Evolutionary conservation across 2,329 filamentous ascomycete species (phyloP).

Genomic region (Bretziella fagacearum): DNA sequence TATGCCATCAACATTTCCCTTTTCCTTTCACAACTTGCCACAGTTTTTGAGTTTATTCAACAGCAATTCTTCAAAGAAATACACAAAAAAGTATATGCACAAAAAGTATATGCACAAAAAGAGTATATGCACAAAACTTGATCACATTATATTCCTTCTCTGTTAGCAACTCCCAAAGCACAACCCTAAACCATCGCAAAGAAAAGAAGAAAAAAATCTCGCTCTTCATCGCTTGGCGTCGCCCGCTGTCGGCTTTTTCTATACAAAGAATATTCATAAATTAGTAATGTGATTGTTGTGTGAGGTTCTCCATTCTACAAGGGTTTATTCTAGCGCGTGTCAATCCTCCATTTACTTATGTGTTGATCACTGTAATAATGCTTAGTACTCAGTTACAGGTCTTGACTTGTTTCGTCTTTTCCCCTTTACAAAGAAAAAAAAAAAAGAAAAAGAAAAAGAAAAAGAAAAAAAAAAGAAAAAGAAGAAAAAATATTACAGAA

Average conservation of each 20-base stretch:
- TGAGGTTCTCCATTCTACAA: neutral
- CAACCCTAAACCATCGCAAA: neutral
- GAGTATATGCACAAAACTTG: too few species aligned
- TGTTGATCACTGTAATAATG: neutral
- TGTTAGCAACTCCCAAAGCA: neutral
- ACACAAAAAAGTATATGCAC: too few species aligned
- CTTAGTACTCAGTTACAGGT: too few species aligned
- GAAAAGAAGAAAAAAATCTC: neutral
- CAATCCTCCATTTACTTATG: neutral
- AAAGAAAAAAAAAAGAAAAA: neutral
- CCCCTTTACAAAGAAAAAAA: neutral
- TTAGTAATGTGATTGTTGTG: slow-evolving; percentile 1
- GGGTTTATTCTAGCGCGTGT: neutral
- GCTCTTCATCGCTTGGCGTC: slow-evolving; percentile 5
- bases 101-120: too few species aligned
- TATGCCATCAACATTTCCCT: too few species aligned
- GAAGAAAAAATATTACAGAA: neutral
- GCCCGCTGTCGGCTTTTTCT: slow-evolving; percentile 9
- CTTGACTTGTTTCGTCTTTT: neutral
- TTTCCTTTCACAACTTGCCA: too few species aligned
- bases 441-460: neutral
- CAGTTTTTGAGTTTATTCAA: too few species aligned
- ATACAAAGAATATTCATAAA: neutral
- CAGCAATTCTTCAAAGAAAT: too few species aligned
- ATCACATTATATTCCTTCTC: neutral